Percentiles rank a stretch among this genome's conserved stretches.
These are phyloP conservation scores for Curvularia spicifera DNA, from an alignment of 2,329 filamentous ascomycete species.

Conservation along the genomic window DNA sequence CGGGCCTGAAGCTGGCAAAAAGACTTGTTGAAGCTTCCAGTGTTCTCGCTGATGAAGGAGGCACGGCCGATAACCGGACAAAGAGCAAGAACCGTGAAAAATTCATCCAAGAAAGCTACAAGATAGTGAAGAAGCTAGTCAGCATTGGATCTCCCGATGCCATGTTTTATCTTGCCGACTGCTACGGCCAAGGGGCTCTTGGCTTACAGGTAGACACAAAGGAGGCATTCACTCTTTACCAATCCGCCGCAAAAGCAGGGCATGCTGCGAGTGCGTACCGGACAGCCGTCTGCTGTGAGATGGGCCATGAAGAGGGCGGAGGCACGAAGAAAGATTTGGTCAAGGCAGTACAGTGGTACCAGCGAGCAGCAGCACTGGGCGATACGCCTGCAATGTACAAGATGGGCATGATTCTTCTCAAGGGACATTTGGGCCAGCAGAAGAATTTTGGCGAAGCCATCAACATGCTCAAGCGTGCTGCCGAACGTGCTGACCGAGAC, in stretches of 20 bases:
- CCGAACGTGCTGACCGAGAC: conserved; percentile 83
- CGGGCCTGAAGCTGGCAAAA: conserved; percentile 77
- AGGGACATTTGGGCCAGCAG: conserved; percentile 87
- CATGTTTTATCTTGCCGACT: conserved; percentile 93
- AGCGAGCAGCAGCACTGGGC: conserved; percentile 85
- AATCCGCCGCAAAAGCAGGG: conserved; percentile 87
- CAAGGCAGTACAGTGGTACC: conserved; percentile 98
- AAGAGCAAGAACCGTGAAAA: conserved; percentile 74
- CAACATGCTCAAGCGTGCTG: conserved; percentile 90
- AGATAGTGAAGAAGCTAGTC: conserved; percentile 87
- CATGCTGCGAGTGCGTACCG: conserved; percentile 89
- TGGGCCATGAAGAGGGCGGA: conserved; percentile 91
- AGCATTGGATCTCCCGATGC: conserved; percentile 77
- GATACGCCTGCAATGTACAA: conserved; percentile 98
- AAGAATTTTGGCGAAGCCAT: conserved; percentile 85
- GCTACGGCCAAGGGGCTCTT: conserved; percentile 80
- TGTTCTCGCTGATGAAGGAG: conserved; percentile 77
- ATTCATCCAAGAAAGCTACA: conserved; percentile 85
- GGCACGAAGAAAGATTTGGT: conserved; percentile 88
- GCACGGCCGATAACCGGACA: conserved; percentile 70
- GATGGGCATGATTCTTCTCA: conserved; percentile 92
- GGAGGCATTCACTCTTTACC: conserved; percentile 91
- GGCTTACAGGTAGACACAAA: conserved; percentile 83
- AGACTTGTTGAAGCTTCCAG: conserved; percentile 84
- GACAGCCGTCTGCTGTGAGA: conserved; percentile 95